A percentile compares a stretch with the other conserved stretches of the same genome.
phyloP scores from a whole-genome alignment of 306 rosid genomes.

The Trichosanthes truncata region DNA sequence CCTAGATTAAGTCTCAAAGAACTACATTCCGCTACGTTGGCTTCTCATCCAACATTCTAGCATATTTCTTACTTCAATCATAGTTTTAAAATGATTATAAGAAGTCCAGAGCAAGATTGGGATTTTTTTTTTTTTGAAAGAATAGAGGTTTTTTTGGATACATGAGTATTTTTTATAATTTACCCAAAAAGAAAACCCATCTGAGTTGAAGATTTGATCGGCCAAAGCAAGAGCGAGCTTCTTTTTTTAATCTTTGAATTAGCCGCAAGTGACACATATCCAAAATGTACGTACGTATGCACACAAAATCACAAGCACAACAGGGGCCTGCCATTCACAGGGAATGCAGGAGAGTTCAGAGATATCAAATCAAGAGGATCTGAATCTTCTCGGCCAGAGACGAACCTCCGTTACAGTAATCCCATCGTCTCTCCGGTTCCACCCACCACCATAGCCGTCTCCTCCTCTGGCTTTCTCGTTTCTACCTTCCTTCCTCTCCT shows the following conservation, averaged over 20 bases:
- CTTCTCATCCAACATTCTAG: no score
- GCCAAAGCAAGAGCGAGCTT: not conserved
- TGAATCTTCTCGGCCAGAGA: conserved; percentile 35
- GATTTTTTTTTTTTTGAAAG: no score
- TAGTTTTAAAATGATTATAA: no score
- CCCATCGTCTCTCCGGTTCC: conserved; percentile 41
- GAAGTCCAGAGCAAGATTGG: no score
- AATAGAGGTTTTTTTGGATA: no score
- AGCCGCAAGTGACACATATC: not conserved
- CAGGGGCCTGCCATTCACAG: no score
- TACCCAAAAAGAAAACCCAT: no score
- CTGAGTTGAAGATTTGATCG: not conserved
- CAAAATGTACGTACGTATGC: not conserved
- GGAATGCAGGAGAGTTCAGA: not conserved
- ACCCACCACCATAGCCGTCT: not conserved
- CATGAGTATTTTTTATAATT: no score
- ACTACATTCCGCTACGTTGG: no score
- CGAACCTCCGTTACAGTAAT: conserved; percentile 65
- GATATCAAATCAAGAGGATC: conserved; percentile 30
- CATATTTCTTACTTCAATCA: no score
- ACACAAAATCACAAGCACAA: not conserved
- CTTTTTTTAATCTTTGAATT: not conserved
- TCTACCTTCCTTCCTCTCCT: conserved; percentile 17
- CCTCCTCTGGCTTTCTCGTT: conserved; percentile 4
- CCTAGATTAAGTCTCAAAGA: no score